Evolutionary conservation across 345 rosid genomes (phyloP).

Genomic region (Hirschfeldia incana): DNA sequence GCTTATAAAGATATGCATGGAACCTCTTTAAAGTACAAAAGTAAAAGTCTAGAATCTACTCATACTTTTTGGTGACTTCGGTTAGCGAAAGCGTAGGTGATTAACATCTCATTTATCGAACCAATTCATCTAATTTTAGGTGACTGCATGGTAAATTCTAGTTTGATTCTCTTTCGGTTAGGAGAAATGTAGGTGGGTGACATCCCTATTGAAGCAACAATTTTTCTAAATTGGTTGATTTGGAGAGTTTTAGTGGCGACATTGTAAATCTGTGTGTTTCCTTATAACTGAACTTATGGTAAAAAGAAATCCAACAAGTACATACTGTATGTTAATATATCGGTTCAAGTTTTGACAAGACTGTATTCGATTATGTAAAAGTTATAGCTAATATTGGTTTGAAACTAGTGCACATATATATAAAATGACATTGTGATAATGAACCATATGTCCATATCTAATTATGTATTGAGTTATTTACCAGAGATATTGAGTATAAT

Average conservation of each 20-base stretch:
- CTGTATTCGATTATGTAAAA: background rate
- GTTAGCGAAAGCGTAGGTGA: conserved; percentile 19
- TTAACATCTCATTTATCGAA: conserved; percentile 2
- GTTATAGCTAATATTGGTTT: too few species aligned
- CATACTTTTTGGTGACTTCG: background rate
- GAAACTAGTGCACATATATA: too few species aligned
- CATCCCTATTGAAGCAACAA: conserved; percentile 11
- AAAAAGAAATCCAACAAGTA: background rate
- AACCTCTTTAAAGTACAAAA: conserved; percentile 35
- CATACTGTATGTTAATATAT: too few species aligned
- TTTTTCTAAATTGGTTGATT: conserved; percentile 11
- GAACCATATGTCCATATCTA: too few species aligned
- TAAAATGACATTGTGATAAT: too few species aligned
- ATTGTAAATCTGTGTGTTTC: background rate
- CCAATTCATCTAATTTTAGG: conserved; percentile 1
- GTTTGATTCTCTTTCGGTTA: conserved; percentile 9
- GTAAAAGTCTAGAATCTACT: conserved; percentile 29
- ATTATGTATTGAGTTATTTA: background rate
- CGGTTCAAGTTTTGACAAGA: background rate
- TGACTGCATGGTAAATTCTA: background rate
- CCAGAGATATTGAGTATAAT: background rate
- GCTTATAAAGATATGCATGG: conserved; percentile 33
- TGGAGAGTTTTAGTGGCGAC: conserved; percentile 15
- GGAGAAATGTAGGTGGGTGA: conserved; percentile 26
- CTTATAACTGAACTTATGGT: background rate